Evolutionary conservation across 768 basidiomycete genomes (phyloP), one percentile per base, ranked within the genome.

Genomic region (Mrakia gelida): DNA sequence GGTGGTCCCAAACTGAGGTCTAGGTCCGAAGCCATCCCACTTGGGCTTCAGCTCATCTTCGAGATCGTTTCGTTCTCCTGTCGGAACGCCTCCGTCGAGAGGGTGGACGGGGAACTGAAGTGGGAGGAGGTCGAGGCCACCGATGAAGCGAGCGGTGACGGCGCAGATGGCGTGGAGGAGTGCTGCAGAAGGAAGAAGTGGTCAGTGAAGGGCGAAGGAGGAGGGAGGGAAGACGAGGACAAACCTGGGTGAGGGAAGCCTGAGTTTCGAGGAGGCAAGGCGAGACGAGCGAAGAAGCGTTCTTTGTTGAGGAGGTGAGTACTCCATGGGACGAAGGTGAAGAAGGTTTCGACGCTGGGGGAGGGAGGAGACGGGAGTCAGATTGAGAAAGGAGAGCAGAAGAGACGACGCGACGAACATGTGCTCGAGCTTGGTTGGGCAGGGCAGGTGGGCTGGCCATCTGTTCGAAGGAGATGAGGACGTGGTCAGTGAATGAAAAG

Each of bases 91-190:
- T 13, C 26, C 26, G 61, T 52, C 32, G 34, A 73, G 45, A 1
- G 73, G 52, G 28, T 59, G 49, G 28, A 38, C 11, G 26, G 56
- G 11, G 18, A 30, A 16, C 3, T 26, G 21, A 1, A 32, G 30
- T 6, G 73, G 54, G 28, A 73, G 3, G 13, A 73, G 52, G 16
- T 54, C 52, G 45, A 73, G 56, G 0, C 38, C 38, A 0, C 56
- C 71, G 71, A 73, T 54, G 56, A 30, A 73, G 6, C 52, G 56
- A 30, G 71, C 38, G 8, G 56, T 73, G 61, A 34, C 73, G 18
- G 73, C 73, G 21, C 73, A 73, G 56, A 73, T 73, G 9, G 73
- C 28, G 41, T 73, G 73, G 16, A 73, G 52, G 13, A 73, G 45
- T 0, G 54, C 49, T 59, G 59, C 3, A 59, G 59, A n/a, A 23